These are phyloP conservation scores for Incumbomyces lentus DNA, from an alignment of 2,329 filamentous ascomycete genomes.

Conservation along the genomic window DNA sequence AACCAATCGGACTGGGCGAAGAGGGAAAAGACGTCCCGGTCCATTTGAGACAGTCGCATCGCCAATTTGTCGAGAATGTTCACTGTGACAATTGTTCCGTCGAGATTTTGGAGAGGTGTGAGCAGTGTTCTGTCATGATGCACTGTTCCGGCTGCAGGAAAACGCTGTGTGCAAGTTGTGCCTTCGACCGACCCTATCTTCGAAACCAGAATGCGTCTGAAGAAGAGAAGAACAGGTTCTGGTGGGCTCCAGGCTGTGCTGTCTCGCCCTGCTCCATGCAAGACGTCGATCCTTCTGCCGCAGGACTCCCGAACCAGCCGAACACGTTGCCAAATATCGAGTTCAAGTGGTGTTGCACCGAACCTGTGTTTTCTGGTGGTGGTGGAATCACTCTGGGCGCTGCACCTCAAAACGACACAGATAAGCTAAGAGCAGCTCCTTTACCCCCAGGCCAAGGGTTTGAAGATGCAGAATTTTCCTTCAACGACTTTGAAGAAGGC, in stretches of 20 bases:
- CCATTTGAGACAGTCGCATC: constrained; percentile 45
- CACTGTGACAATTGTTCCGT: constrained; percentile 46
- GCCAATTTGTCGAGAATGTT: constrained; percentile 42
- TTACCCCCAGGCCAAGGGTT: constrained; percentile 45
- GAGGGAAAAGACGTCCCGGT: constrained; percentile 44
- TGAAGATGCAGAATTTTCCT: constrained; percentile 45
- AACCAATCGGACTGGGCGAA: constrained; percentile 41
- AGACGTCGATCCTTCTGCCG: constrained; percentile 28
- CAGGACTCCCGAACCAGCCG: constrained; percentile 23
- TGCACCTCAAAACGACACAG: constrained; percentile 40
- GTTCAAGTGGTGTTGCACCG: constrained; percentile 51
- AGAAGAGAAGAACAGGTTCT: constrained; percentile 33
- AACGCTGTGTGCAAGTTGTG: constrained; percentile 50
- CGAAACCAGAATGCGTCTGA: constrained; percentile 26
- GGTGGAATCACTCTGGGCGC: constrained; percentile 48
- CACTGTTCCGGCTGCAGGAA: constrained; percentile 51
- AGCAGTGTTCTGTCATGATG: constrained; percentile 52
- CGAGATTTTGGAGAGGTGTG: constrained; percentile 45
- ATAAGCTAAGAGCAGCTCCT: constrained; percentile 47
- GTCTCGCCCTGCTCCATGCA: constrained; percentile 50
- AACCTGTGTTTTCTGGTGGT: constrained; percentile 50
- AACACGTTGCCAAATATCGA: constrained; percentile 40
- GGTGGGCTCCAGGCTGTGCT: constrained; percentile 49
- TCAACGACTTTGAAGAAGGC: constrained; percentile 26
- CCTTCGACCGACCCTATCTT: constrained; percentile 44